Conservation (phyloP, 139 green algal genomes). For the Gonium pectorale region DNA sequence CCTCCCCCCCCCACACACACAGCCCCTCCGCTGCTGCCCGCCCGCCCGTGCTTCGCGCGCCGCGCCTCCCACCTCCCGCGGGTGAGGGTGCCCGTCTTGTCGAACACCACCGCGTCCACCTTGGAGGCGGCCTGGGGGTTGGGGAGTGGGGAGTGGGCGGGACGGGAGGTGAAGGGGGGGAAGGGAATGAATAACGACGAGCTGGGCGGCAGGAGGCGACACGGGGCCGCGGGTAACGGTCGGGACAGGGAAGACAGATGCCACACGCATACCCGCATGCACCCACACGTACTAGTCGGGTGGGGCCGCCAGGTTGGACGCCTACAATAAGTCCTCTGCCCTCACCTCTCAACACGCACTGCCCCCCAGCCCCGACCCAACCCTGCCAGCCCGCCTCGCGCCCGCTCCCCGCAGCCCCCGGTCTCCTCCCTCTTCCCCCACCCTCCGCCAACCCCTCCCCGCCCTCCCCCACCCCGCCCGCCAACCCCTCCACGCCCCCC, state of each 20-base stretch:
- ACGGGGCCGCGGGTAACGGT: no score
- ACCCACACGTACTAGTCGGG: no score
- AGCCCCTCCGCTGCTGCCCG: no score
- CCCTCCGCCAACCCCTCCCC: background rate
- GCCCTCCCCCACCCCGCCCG: background rate
- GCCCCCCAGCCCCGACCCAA: no score
- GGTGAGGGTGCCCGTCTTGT: conserved; percentile 96
- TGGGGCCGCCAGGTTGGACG: no score
- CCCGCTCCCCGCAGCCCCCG: background rate
- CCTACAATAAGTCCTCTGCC: no score
- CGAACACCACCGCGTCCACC: conserved; percentile 89
- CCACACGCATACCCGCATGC: no score
- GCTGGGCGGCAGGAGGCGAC: no score
- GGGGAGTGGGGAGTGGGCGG: background rate
- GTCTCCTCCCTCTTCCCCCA: background rate
- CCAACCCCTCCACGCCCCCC: background rate
- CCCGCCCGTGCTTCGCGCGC: no score
- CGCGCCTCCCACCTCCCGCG: conserved; percentile 52
- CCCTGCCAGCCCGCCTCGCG: background rate
- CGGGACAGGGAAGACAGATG: no score
- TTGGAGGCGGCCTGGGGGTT: conserved; percentile 47
- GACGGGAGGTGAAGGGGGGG: background rate
- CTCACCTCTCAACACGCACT: no score
- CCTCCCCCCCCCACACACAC: no score
- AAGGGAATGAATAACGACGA: background rate